A percentile compares a stretch with the other conserved stretches of the same genome.
Evolutionary conservation across 1,284 basidiomycete species (phyloP).

Genomic region (Mycena citricolor): DNA sequence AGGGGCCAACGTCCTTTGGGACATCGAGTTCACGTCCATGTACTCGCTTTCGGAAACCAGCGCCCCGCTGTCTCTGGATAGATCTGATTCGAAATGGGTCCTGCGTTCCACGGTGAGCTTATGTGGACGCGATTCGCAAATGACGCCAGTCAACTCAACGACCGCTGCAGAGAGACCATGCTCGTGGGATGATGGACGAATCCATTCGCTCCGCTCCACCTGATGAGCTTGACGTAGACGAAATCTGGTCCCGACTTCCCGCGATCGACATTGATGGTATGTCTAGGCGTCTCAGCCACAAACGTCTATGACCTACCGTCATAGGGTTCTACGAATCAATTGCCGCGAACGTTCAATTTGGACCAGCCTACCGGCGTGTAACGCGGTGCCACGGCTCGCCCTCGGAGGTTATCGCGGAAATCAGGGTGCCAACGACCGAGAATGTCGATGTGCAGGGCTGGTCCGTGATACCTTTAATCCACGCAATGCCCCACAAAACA

Average conservation of each 20-base stretch:
- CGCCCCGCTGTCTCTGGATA: constrained; percentile 4
- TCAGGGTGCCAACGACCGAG: not conserved
- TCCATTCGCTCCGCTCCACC: not conserved
- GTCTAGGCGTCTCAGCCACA: too few species aligned
- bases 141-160: not conserved
- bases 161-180: not conserved
- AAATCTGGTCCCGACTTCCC: constrained; percentile 2
- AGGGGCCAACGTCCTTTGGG: constrained; percentile 9
- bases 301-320: too few species aligned
- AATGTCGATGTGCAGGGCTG: constrained; percentile 1
- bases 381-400: constrained; percentile 7
- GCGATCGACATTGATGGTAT: constrained; percentile 2
- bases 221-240: not conserved
- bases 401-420: constrained; percentile 4
- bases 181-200: constrained; percentile 3
- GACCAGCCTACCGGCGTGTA: constrained; percentile 1
- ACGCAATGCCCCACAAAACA: not conserved
- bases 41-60: constrained; percentile 4
- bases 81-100: constrained; percentile 1
- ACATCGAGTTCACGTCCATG: constrained; percentile 16
- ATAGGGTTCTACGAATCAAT: constrained; percentile 5
- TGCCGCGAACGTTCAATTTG: not conserved
- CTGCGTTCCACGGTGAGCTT: too few species aligned
- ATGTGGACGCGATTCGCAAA: too few species aligned
- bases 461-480: not conserved